Conservation (phyloP, 495 filamentous ascomycete genomes). For the Aspergillus sclerotioniger region DNA sequence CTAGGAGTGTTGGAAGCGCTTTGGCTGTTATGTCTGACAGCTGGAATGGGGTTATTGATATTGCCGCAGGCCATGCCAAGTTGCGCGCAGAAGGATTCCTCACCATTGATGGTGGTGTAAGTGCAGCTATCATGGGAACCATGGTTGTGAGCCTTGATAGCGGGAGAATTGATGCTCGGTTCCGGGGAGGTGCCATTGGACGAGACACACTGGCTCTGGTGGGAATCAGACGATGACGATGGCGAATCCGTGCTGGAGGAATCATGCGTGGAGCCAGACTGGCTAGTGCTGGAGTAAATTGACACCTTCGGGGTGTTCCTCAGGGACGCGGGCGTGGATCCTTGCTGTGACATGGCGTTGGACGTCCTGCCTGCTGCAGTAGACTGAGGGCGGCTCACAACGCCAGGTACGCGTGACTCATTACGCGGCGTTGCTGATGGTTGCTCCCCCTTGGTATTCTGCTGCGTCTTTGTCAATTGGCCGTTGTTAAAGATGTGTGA, state of each 20-base stretch:
- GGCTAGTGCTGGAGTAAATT: constrained; percentile 23
- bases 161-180: constrained; percentile 57
- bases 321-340: constrained; percentile 15
- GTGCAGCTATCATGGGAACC: constrained; percentile 34
- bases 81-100: constrained; percentile 65
- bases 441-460: constrained; percentile 25
- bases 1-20: constrained; percentile 29
- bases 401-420: constrained; percentile 27
- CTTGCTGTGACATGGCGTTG: constrained; percentile 5
- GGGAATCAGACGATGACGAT: constrained; percentile 52
- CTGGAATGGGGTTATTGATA: constrained; percentile 65
- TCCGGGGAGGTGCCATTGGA: constrained; percentile 84
- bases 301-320: constrained; percentile 16
- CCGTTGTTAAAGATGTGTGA: constrained; percentile 57
- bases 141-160: constrained; percentile 49
- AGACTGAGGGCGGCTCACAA: constrained; percentile 24
- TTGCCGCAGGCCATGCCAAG: constrained; percentile 72
- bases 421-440: neutral
- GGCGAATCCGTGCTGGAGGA: constrained; percentile 54
- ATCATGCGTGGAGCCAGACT: constrained; percentile 34
- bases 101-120: constrained; percentile 49
- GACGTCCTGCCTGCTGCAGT: constrained; percentile 3
- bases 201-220: constrained; percentile 66
- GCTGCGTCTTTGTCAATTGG: constrained; percentile 31
- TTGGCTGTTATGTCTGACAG: constrained; percentile 32